phyloP scores from a whole-genome alignment of 345 rosid genomes.

The Euphorbia lathyris region DNA sequence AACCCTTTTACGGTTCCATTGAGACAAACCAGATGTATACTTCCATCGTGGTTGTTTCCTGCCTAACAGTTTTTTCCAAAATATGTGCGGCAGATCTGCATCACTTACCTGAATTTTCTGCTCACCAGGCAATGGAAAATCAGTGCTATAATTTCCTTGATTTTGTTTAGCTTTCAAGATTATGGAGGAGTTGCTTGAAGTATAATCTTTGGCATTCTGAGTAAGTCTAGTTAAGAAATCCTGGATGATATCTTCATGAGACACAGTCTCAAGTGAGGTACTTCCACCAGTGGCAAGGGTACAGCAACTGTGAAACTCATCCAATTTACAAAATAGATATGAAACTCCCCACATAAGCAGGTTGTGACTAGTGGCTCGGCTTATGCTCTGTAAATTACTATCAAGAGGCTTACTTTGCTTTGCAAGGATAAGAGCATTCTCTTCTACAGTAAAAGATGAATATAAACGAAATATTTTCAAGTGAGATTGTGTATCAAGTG shows the following conservation, averaged over 20 bases:
- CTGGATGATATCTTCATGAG: constrained; percentile 38
- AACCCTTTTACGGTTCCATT: constrained; percentile 65
- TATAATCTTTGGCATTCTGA: constrained; percentile 36
- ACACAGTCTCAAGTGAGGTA: constrained; percentile 30
- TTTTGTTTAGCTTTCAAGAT: constrained; percentile 57
- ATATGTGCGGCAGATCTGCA: constrained; percentile 53
- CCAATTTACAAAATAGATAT: constrained; percentile 56
- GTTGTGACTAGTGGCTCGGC: constrained; percentile 39
- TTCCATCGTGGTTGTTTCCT: constrained; percentile 70
- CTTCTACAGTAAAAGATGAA: constrained; percentile 71
- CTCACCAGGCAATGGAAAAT: constrained; percentile 58
- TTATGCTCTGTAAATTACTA: constrained; percentile 40
- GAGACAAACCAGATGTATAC: constrained; percentile 48
- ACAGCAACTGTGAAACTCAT: constrained; percentile 48
- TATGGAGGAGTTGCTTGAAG: constrained; percentile 33
- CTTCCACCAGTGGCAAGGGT: constrained; percentile 25
- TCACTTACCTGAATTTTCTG: constrained; percentile 37
- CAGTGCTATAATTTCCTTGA: constrained; percentile 46
- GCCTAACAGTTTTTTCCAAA: constrained; percentile 70
- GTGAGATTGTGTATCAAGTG: constrained; percentile 50
- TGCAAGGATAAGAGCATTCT: constrained; percentile 65
- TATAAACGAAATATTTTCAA: constrained; percentile 76
- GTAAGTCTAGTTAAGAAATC: constrained; percentile 54
- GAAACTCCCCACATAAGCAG: constrained; percentile 88
- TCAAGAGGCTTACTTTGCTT: constrained; percentile 49